Base-by-base conservation (phyloP, 225 moss, liverwort and hornwort genomes). In the Neckera pumila region DNA sequence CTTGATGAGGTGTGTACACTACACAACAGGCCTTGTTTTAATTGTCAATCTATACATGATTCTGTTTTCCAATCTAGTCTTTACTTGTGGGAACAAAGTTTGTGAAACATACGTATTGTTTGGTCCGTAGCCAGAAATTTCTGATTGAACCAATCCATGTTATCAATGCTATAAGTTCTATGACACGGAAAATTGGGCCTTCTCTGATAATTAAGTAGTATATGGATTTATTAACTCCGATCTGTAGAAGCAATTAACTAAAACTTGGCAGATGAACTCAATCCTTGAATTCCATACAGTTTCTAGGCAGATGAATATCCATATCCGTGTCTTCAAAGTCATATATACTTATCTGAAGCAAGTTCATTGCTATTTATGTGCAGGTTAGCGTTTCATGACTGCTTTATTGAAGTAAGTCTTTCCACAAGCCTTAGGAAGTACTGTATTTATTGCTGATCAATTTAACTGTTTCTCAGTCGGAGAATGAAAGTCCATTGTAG, bases 381-480 rank as follows among this genome's bases (percentile, higher is more conserved):
- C 88, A 90, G 90, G 88, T 0, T 90, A 21, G 33, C 12, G 9
- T 90, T 90, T 67, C 90, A 88, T 53, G 90, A 90, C 34, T 23
- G 74, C 31, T 85, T 84, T n/a, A 59, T 75, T 16, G 0, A 28
- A 51, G 88, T 90, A 85, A 88, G 85, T 18, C 42, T 36, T 49
- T 16, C 36, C 49, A 27, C 71, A 8, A 87, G 5, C 47, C 36
- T 20, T 12, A 47, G 58, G 45, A 47, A 28, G 12, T 56, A 7
- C 38, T 31, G 5, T 23, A 21, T 38, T 40, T 31, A 57, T 23
- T 31, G 31, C 33, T 38, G 15, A 75, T 27, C 47, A 36, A 9
- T 27, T 33, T 33, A 30, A 23, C 58, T 74, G 47, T 59, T 33
- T 15, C 16, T 84, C 53, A 62, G 28, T 76, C 4, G 49, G 51